Evolutionary conservation across 2,329 filamentous ascomycete species (phyloP).

Genomic region (Dactylellina sp.): DNA sequence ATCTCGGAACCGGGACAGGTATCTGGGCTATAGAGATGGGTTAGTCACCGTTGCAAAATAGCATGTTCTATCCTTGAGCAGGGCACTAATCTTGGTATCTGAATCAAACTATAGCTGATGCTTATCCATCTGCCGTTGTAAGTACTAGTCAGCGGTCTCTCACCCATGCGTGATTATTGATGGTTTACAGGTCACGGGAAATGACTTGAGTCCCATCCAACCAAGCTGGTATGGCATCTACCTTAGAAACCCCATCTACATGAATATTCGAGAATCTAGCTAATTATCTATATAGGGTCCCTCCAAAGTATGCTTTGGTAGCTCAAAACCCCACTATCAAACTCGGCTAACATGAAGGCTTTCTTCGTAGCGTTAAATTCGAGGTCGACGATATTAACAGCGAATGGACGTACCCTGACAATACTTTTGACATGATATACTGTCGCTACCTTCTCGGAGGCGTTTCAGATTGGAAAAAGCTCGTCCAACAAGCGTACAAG

Average conservation of each 20-base stretch:
- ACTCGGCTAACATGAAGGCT: not conserved
- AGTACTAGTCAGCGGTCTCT: not conserved
- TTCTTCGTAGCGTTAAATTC: slow-evolving; percentile 62
- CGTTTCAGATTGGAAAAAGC: slow-evolving; percentile 57
- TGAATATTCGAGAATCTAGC: slow-evolving; percentile 10
- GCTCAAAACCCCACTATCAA: not conserved
- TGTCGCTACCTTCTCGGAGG: slow-evolving; percentile 60
- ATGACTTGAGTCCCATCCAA: slow-evolving; percentile 64
- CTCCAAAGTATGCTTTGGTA: slow-evolving; percentile 33
- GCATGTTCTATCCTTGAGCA: not conserved
- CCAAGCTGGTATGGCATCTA: slow-evolving; percentile 60
- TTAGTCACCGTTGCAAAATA: slow-evolving; percentile 67
- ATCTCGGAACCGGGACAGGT: slow-evolving; percentile 58
- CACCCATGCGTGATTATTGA: not conserved
- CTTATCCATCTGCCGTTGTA: slow-evolving; percentile 38
- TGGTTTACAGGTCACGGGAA: slow-evolving; percentile 61
- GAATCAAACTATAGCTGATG: slow-evolving; percentile 18
- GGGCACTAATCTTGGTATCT: too few relatives aligned
- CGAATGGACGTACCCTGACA: slow-evolving; percentile 59
- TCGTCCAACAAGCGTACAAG: slow-evolving; percentile 63
- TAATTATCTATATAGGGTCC: slow-evolving; percentile 23
- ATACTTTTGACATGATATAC: slow-evolving; percentile 62
- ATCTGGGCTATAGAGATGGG: slow-evolving; percentile 63
- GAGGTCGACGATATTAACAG: slow-evolving; percentile 62
- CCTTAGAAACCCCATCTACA: not conserved